Conservation (phyloP, 495 filamentous ascomycete species). For the Haplographium delicatum region DNA sequence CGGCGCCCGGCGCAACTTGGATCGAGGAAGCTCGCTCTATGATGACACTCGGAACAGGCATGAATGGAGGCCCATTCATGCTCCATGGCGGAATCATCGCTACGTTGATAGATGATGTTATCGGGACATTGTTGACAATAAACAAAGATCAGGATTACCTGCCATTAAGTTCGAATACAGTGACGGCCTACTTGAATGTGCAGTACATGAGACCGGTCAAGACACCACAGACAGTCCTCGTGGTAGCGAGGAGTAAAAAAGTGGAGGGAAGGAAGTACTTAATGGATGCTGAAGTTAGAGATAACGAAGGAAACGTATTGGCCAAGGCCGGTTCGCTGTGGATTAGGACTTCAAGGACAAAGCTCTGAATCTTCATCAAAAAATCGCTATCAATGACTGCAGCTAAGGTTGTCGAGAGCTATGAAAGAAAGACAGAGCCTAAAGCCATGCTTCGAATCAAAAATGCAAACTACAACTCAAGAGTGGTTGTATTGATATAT, state of each 20-base stretch:
- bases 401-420: no score
- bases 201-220: slow-evolving; percentile 47
- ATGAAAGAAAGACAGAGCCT: no score
- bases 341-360: slow-evolving; percentile 8
- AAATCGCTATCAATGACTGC: no score
- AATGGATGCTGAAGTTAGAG: slow-evolving; percentile 37
- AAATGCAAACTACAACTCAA: no score
- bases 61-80: slow-evolving; percentile 54
- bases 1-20: slow-evolving; percentile 15
- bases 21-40: slow-evolving; percentile 41
- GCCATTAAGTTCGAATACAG: slow-evolving; percentile 18
- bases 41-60: slow-evolving; percentile 44
- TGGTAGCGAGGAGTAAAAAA: slow-evolving; percentile 36
- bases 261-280: slow-evolving; percentile 42
- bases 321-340: slow-evolving; percentile 43
- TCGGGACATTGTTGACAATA: slow-evolving; percentile 44
- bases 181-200: slow-evolving; percentile 57
- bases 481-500: no score
- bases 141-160: slow-evolving; percentile 31
- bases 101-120: slow-evolving; percentile 53
- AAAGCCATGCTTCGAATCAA: no score
- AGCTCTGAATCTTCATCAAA: no score
- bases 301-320: slow-evolving; percentile 34
- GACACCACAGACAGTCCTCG: slow-evolving; percentile 50
- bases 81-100: slow-evolving; percentile 57